Conservation (phyloP, 2,329 filamentous ascomycete genomes). For the Penicillium sp. region DNA sequence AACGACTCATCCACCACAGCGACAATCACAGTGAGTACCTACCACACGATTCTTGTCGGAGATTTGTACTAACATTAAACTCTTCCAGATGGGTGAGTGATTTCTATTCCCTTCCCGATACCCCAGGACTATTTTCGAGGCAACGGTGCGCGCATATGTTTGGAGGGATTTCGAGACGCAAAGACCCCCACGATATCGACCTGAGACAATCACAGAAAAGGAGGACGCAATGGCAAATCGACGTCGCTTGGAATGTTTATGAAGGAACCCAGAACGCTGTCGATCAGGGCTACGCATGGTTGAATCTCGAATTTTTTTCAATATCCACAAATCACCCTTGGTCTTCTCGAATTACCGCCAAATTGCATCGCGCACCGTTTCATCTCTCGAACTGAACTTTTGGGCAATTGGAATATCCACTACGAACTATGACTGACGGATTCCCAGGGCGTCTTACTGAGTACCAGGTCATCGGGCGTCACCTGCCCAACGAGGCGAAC, state of each 20-base stretch:
- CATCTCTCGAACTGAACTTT: constrained; percentile 7
- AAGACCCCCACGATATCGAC: constrained; percentile 9
- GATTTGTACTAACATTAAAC: constrained; percentile 23
- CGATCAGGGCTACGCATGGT: constrained; percentile 3
- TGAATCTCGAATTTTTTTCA: constrained; percentile 13
- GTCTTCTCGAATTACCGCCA: constrained; percentile 4
- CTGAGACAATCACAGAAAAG: not conserved
- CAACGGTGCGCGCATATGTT: constrained; percentile 27
- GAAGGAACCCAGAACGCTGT: constrained; percentile 6
- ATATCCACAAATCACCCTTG: constrained; percentile 9
- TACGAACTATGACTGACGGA: constrained; percentile 26
- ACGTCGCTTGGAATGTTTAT: not conserved
- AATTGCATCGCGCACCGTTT: constrained; percentile 14
- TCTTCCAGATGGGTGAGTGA: constrained; percentile 55
- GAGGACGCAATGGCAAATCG: constrained; percentile 1
- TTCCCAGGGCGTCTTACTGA: constrained; percentile 91
- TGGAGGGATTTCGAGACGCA: constrained; percentile 16
- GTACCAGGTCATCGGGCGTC: constrained; percentile 99
- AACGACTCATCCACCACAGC: constrained; percentile 42
- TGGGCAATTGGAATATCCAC: not conserved
- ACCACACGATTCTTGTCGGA: constrained; percentile 12
- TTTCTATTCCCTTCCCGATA: constrained; percentile 19
- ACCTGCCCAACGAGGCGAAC: constrained; percentile 95
- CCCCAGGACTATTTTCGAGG: constrained; percentile 22
- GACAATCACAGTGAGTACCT: constrained; percentile 45